Evolutionary conservation across 306 rosid species (phyloP).

Genomic region (Quercus ilex): DNA sequence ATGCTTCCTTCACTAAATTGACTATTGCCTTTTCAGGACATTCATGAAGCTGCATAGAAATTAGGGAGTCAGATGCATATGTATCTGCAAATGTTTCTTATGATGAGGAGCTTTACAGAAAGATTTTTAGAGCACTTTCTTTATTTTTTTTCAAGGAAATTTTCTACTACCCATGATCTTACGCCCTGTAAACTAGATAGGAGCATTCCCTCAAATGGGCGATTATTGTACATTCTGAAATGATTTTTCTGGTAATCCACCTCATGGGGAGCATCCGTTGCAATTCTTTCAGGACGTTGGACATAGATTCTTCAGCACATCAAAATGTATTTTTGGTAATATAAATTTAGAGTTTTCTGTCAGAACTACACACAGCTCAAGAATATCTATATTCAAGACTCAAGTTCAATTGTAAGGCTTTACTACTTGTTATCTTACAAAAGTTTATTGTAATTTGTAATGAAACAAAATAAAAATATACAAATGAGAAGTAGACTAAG

Average conservation of each 20-base stretch:
- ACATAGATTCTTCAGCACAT: neutral
- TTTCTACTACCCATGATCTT: neutral
- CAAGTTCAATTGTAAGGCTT: no score
- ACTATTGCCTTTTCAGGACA: slow-evolving; percentile 59
- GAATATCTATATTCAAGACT: no score
- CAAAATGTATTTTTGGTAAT: neutral
- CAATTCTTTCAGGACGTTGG: neutral
- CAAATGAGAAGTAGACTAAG: neutral
- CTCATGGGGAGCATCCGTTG: neutral
- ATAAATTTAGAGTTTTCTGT: no score
- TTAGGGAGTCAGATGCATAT: neutral
- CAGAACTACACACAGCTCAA: no score
- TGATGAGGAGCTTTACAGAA: neutral
- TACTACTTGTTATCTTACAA: no score
- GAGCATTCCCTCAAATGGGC: neutral
- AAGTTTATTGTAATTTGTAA: neutral
- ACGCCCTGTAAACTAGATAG: neutral
- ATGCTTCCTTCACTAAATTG: slow-evolving; percentile 47
- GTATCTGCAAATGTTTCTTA: slow-evolving; percentile 2
- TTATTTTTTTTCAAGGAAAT: neutral
- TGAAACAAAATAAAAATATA: neutral
- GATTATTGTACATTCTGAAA: neutral
- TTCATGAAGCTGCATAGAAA: slow-evolving; percentile 54
- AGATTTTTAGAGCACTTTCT: neutral
- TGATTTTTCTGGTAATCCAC: neutral